Evolutionary conservation across 768 basidiomycete species (phyloP), one percentile per base, ranked within the genome.

Genomic region (Cantharellus anzutake): DNA sequence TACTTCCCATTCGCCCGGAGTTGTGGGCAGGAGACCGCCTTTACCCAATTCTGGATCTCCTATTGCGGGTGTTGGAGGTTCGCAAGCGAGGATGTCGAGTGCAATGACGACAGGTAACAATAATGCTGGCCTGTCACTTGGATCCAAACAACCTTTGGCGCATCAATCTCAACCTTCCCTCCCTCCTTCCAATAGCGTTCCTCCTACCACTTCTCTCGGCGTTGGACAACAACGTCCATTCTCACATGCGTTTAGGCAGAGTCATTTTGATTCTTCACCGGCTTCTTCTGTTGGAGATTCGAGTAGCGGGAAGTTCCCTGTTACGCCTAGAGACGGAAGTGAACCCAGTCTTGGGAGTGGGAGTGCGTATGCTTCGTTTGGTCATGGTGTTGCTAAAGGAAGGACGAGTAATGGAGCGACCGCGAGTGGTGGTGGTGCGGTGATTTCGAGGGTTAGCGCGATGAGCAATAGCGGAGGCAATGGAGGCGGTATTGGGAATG

Each of bases 261-360:
- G 44, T 48, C 44, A 29, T 11, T 11, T 48, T 11, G 29, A 48
- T 48, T 29, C 11, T 38, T 41, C 41, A 14, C 41, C 59, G 39
- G 41, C 40, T 4, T 60, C 61, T 5, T 60, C 59, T 20, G 41
- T 39, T 4, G 60, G 50, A 11, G 61, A 61, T 67, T 88, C 86
- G 61, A 89, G 85, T 62, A 84, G 81, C 65, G 84, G 84, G 14
- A 73, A 81, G 14, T 76, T 78, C 16, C 88, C 87, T 5, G 72
- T 83, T 53, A 90, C 88, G 14, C 88, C 87, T 3, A 72, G 76
- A 44, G 86, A 88, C 66, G 87, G 85, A 35, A 86, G 85, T 64
- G 87, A 89, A 5, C 34, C 57, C 50, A 37, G 38, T 44, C 55
- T n/a, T 37, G 3, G 41, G 42, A 38, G 50, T 48, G 14, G 42